Conservation (phyloP, 2,329 filamentous ascomycete species). For the Talaromyces piceae region DNA sequence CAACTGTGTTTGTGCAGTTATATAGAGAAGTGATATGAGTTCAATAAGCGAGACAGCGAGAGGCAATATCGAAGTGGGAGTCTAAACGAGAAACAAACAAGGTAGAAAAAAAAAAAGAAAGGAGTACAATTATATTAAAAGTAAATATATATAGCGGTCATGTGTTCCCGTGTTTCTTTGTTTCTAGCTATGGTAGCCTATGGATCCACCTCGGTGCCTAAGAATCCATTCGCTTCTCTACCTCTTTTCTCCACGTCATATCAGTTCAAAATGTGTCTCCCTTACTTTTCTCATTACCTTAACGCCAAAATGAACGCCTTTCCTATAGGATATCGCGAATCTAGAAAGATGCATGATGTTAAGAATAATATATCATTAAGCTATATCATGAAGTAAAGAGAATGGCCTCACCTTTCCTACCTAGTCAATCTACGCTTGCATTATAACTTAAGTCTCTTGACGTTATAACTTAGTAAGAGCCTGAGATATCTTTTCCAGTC, state of each 20-base stretch:
- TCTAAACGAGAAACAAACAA: not conserved
- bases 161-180: no score
- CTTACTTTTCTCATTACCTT: not conserved
- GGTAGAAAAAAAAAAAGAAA: not conserved
- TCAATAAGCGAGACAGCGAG: no score
- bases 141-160: not conserved
- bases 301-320: not conserved
- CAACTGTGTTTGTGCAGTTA: no score
- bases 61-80: no score
- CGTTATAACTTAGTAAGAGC: not conserved
- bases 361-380: not conserved
- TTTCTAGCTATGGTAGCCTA: not conserved
- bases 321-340: not conserved
- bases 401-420: not conserved
- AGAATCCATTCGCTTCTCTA: not conserved
- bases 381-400: not conserved
- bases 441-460: not conserved
- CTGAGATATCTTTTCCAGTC: not conserved
- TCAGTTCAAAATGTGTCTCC: not conserved
- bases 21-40: no score
- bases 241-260: not conserved
- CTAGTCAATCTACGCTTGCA: not conserved
- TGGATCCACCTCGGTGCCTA: not conserved
- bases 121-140: not conserved
- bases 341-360: not conserved